Evolutionary conservation across 805 yeast species (phyloP), one percentile per base, ranked within the genome.

Genomic region (Barnettozyma pratensis): DNA sequence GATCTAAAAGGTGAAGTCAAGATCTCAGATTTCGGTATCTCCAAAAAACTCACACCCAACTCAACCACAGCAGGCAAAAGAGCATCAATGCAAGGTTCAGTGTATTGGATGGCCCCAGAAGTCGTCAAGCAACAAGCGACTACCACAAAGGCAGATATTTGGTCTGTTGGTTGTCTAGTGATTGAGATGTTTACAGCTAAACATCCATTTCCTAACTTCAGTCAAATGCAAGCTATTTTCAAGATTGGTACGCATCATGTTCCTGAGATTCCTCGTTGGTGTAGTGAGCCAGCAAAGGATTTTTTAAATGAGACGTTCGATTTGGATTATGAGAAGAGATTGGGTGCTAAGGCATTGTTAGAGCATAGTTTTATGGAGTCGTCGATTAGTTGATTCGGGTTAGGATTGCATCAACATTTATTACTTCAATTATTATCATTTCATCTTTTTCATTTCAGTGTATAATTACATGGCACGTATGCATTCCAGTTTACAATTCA

Each of bases 81-180:
- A 40, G 91, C 87, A 2, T 89, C 96, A 0, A 69, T 89, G 46
- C 97, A 92, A 66, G 99, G 99, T 0, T 88, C 96, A 0, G 90
- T 92, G 0, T 94, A 85, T 62, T 94, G 99, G 98, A 94, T 94
- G 99, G 98, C 99, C 0, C 99, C 99, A 0, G 99, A 94, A 64
- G 98, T 94, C 7, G 98, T 94, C 14, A 88, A 90, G 59, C 97
- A 91, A 61, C 83, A 87, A 2, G 87, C 90, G 0, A 87, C 92
- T 46, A 92, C 98, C 1, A 83, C 85, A 37, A 89, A 88, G 65
- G 96, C 96, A 0, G 99, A 94, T 64, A 89, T 94, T 28, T 94
- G 99, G 99, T 88, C 97, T 0, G 85, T 95, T 8, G 99, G 98
- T 0, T 94, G 98, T 65, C 75, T 94, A 28, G 79, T 92, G 11